A percentile compares a stretch with the other conserved stretches of the same genome.
Evolutionary conservation across 2,329 filamentous ascomycete species (phyloP).

Genomic region (Ceratocystis destructans): DNA sequence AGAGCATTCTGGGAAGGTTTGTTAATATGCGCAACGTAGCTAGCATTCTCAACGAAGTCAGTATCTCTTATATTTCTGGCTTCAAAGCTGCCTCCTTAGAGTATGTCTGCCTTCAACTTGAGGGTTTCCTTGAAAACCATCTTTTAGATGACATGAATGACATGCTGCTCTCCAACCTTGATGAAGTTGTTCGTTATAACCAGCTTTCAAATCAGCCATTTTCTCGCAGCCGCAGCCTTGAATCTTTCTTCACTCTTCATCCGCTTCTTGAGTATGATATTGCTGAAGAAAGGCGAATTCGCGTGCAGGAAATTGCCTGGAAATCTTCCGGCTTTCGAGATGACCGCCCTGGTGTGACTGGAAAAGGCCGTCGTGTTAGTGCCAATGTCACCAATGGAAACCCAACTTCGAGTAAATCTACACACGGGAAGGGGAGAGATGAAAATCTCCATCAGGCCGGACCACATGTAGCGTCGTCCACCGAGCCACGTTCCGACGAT

Average conservation of each 20-base stretch:
- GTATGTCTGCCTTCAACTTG: constrained; percentile 83
- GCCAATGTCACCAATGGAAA: not conserved
- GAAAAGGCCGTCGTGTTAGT: constrained; percentile 31
- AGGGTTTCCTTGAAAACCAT: constrained; percentile 82
- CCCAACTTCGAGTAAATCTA: constrained; percentile 30
- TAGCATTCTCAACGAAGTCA: constrained; percentile 70
- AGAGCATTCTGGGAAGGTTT: constrained; percentile 68
- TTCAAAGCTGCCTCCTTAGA: constrained; percentile 84
- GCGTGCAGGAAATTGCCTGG: constrained; percentile 64
- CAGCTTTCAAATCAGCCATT: constrained; percentile 67
- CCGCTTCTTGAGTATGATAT: constrained; percentile 51
- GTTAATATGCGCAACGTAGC: constrained; percentile 79
- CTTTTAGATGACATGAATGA: constrained; percentile 74
- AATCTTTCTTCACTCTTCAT: constrained; percentile 41
- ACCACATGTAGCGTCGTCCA: not conserved
- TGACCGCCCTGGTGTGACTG: not conserved
- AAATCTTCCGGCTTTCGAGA: constrained; percentile 46
- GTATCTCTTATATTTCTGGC: constrained; percentile 64
- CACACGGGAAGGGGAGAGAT: constrained; percentile 34
- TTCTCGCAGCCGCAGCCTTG: constrained; percentile 59
- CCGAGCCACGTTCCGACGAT: not conserved
- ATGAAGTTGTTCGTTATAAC: constrained; percentile 65
- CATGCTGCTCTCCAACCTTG: constrained; percentile 67
- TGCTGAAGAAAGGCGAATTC: constrained; percentile 52
- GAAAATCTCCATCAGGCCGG: not conserved